Evolutionary conservation across 2,329 filamentous ascomycete species (phyloP), one percentile per base, ranked within the genome.

Genomic region (Fusarium humuli): DNA sequence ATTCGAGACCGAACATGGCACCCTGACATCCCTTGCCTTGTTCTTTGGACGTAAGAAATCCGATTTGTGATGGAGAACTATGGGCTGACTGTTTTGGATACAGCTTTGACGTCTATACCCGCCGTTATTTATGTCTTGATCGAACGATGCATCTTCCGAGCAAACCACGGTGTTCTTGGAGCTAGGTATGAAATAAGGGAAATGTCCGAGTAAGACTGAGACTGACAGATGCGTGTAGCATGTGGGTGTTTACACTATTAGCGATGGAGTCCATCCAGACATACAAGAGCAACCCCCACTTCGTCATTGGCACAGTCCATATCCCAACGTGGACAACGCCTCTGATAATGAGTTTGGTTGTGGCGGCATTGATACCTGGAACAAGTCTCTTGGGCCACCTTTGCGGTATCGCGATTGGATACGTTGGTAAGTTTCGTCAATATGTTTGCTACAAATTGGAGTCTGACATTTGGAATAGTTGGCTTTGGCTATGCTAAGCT

Each of bases 311-410:
- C 42, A 85, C 84, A 10, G 82, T 85, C 55, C 84, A 92, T 72
- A 94, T 99, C 61, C 95, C 96, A 4, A 98, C 94, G 0, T 98
- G 95, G 94, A 92, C 91, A 10, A 93, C 92, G 3, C 95, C 96
- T 6, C 82, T 98, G n/a, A 83, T 93, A 53, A 83, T 94, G 74
- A 87, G 92, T 52, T 81, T 97, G 40, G 85, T 95, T 16, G 88
- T 94, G 37, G 90, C 90, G 57, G 90, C 94, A 29, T 83, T 99
- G 54, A 83, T 97, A 7, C 94, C 94, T 1, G 88, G 90, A 69
- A 93, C 93, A 4, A 97, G 93, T 78, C 87, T 98, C 56, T 82
- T 97, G 18, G 95, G 96, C 3, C 96, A 98, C 79, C 78, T 97
- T 4, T 95, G 92, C 75, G 94, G 93, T 49, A 86, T 97, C n/a